Conservation (phyloP, 2,329 filamentous ascomycete genomes). For the Chaetomiaceae sp. region DNA sequence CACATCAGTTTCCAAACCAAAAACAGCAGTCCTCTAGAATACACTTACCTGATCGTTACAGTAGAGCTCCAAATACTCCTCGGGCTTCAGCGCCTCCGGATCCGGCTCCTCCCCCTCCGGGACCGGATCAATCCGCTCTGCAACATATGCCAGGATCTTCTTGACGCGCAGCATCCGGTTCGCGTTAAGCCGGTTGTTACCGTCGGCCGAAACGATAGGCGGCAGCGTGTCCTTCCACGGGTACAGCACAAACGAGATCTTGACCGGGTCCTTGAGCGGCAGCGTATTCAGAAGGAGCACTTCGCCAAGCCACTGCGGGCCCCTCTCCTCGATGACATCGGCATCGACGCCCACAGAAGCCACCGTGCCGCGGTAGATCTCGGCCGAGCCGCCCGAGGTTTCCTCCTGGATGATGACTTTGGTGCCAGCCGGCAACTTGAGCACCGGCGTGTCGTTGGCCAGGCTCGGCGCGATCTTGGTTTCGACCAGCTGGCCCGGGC, state of each 20-base stretch:
- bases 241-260: constrained; percentile 89
- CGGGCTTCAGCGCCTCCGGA: constrained; percentile 63
- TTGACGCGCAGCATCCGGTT: constrained; percentile 94
- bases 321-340: constrained; percentile 78
- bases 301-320: constrained; percentile 89
- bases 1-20: background rate
- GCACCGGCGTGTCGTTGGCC: constrained; percentile 68
- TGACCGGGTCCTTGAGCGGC: constrained; percentile 84
- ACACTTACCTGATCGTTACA: constrained; percentile 80
- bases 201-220: constrained; percentile 67
- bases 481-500: constrained; percentile 52
- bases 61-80: constrained; percentile 92
- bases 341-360: constrained; percentile 70
- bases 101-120: constrained; percentile 48
- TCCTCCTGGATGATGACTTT: constrained; percentile 68
- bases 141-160: constrained; percentile 89
- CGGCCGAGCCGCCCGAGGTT: constrained; percentile 65
- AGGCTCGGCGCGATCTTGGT: constrained; percentile 65
- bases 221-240: constrained; percentile 74
- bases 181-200: constrained; percentile 87
- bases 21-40: too few species aligned
- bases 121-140: constrained; percentile 77
- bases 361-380: constrained; percentile 88
- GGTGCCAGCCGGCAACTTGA: constrained; percentile 65
- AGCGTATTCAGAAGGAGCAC: constrained; percentile 78